These are phyloP conservation scores for Taiozyma sp. DNA, from an alignment of 1,139 yeast species.

Conservation along the genomic window DNA sequence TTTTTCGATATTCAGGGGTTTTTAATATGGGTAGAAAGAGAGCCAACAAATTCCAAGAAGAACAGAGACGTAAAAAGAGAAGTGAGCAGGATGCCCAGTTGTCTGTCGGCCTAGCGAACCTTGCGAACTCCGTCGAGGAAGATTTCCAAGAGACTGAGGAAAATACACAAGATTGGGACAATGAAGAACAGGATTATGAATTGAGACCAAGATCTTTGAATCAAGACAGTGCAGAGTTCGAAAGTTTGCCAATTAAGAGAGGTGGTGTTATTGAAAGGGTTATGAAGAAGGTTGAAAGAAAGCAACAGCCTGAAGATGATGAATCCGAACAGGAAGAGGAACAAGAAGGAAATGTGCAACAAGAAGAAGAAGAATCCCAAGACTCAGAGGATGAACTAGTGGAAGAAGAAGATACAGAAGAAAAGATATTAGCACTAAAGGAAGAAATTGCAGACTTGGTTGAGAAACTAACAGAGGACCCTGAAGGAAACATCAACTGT, in stretches of 20 bases:
- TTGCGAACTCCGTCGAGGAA: constrained; percentile 27
- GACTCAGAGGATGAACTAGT: constrained; percentile 38
- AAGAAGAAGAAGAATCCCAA: constrained; percentile 24
- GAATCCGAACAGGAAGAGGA: constrained; percentile 20
- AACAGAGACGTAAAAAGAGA: constrained; percentile 40
- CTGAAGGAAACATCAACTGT: constrained; percentile 75
- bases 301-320: constrained; percentile 21
- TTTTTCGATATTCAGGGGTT: not conserved
- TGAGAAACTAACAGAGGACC: constrained; percentile 76
- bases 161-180: constrained; percentile 37
- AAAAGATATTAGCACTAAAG: constrained; percentile 55
- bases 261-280: constrained; percentile 71
- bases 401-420: constrained; percentile 50
- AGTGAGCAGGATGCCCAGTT: constrained; percentile 48
- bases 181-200: constrained; percentile 69
- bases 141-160: constrained; percentile 19
- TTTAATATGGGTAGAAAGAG: constrained; percentile 44
- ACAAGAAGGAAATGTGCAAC: constrained; percentile 38
- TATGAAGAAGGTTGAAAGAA: constrained; percentile 26
- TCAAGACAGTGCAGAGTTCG: constrained; percentile 44
- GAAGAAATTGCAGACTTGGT: constrained; percentile 85
- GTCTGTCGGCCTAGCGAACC: constrained; percentile 37
- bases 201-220: constrained; percentile 46
- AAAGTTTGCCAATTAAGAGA: constrained; percentile 78
- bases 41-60: constrained; percentile 36